phyloP scores from a whole-genome alignment of 2,329 filamentous ascomycete genomes.

The Rasamsonia emersonii region DNA sequence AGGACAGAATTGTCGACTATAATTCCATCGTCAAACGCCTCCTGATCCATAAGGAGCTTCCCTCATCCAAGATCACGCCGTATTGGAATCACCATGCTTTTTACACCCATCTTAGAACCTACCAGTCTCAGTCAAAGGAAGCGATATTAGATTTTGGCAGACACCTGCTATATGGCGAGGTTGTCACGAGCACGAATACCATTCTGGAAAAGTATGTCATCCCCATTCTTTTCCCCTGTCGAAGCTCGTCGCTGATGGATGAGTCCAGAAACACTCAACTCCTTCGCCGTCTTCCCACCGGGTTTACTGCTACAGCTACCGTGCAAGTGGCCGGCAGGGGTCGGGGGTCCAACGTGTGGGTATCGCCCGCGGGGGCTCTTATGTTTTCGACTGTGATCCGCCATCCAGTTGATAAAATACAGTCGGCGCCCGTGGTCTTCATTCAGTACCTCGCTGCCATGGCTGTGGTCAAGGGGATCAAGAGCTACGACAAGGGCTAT shows the following conservation, averaged over 20 bases:
- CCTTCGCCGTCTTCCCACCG: constrained; percentile 65
- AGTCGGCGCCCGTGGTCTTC: constrained; percentile 75
- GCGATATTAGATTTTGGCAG: constrained; percentile 62
- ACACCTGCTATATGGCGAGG: constrained; percentile 76
- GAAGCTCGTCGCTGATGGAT: constrained; percentile 3
- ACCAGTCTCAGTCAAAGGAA: constrained; percentile 50
- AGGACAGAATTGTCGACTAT: constrained; percentile 63
- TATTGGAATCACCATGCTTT: constrained; percentile 78
- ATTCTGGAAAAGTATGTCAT: constrained; percentile 68
- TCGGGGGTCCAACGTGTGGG: constrained; percentile 87
- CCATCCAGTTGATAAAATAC: constrained; percentile 65
- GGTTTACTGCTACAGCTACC: constrained; percentile 82
- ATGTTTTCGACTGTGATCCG: constrained; percentile 85
- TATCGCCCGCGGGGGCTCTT: constrained; percentile 75
- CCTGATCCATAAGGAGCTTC: constrained; percentile 59
- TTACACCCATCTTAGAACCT: constrained; percentile 62
- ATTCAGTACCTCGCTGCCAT: constrained; percentile 88
- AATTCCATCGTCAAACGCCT: constrained; percentile 64
- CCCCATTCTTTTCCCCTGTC: not conserved
- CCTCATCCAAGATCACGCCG: constrained; percentile 65
- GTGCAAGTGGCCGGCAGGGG: constrained; percentile 83
- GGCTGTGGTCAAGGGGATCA: constrained; percentile 75
- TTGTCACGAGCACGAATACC: constrained; percentile 89
- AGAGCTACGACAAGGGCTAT: constrained; percentile 70
- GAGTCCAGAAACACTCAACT: constrained; percentile 61